Evolutionary conservation across 2,329 filamentous ascomycete species (phyloP), one percentile per base, ranked within the genome.

Genomic region (Arthrinium phaeospermum): DNA sequence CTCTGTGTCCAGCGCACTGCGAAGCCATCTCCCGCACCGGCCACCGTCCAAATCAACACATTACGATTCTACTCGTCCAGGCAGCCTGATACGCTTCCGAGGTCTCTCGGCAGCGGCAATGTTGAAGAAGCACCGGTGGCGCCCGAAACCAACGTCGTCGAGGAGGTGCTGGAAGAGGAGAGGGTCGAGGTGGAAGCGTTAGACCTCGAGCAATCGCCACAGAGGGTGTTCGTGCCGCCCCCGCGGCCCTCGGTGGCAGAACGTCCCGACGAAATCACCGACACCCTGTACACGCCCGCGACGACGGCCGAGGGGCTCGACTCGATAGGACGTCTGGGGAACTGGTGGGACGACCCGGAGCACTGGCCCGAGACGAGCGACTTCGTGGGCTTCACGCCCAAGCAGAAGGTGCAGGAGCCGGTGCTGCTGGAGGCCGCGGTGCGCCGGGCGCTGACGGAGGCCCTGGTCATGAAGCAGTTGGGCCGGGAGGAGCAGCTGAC

Each of bases 321-420:
- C 73, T 81, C 85, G 69, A 83, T 89, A 16, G 85, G 84, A 53
- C 82, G 85, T 0, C 73, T 89, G 49, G 80, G 80, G 46, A 80
- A 80, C 37, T 91, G 88, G 88, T 91, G 88, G 88, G 84, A 89
- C 10, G 79, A 83, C 70, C 80, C 81, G n/a, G 82, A 83, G n/a
- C 83, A 89, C 77, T 90, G 89, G 87, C 82, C 82, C 67, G 72
- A 81, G 49, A 83, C 84, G 72, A 85, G 83, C 76, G 76, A 83
- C 68, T 86, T 87, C 74, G 77, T 76, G 22, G 82, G 84, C 2
- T 90, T 90, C 75, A 76, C 77, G 70, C 80, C 80, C 47, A 72
- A 75, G 7, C 77, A 80, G 1, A 85, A 82, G 77, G 81, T 87
- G 12, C 78, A 79, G 41, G 85, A 89, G 45, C 78, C 81, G 37